Conservation (phyloP, 306 rosid species). For the Dryas octopetala region DNA sequence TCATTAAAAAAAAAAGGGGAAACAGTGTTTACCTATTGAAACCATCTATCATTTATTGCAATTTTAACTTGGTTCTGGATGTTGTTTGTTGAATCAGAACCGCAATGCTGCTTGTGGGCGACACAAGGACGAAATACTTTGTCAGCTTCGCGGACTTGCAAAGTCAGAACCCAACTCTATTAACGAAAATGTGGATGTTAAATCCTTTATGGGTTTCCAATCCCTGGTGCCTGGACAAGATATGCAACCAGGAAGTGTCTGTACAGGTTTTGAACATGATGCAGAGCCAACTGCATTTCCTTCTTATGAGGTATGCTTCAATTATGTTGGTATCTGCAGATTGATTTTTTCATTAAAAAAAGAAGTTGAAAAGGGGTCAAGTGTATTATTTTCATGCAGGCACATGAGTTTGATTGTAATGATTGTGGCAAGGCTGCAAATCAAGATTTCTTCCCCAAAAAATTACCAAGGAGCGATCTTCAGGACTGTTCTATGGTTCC, state of each 20-base stretch:
- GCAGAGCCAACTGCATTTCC: slow-evolving; percentile 41
- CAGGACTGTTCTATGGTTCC: slow-evolving; percentile 38
- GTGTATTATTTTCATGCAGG: slow-evolving; percentile 19
- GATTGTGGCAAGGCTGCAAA: slow-evolving; percentile 34
- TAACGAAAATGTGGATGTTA: slow-evolving; percentile 20
- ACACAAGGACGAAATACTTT: slow-evolving; percentile 69
- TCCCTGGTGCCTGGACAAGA: slow-evolving; percentile 32
- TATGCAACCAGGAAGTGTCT: slow-evolving; percentile 28
- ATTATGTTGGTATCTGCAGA: slow-evolving; percentile 7
- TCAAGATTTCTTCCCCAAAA: slow-evolving; percentile 42
- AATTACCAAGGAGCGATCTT: slow-evolving; percentile 27
- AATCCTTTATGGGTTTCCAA: slow-evolving; percentile 17
- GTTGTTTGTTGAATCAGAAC: slow-evolving; percentile 62
- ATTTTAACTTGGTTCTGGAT: slow-evolving; percentile 42
- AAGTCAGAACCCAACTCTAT: slow-evolving; percentile 51
- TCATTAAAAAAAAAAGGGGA: too few species aligned
- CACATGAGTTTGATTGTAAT: slow-evolving; percentile 34
- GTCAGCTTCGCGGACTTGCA: slow-evolving; percentile 68
- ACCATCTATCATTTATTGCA: slow-evolving; percentile 20
- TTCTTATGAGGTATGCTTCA: slow-evolving; percentile 46
- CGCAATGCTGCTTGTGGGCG: slow-evolving; percentile 79
- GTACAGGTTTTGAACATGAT: slow-evolving; percentile 34
- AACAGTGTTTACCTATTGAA: neutral
- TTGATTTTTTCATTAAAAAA: neutral
- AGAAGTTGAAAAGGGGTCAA: neutral